Evolutionary conservation across 2,329 filamentous ascomycete genomes (phyloP), one percentile per base, ranked within the genome.

Genomic region (Fusarium mangiferae): DNA sequence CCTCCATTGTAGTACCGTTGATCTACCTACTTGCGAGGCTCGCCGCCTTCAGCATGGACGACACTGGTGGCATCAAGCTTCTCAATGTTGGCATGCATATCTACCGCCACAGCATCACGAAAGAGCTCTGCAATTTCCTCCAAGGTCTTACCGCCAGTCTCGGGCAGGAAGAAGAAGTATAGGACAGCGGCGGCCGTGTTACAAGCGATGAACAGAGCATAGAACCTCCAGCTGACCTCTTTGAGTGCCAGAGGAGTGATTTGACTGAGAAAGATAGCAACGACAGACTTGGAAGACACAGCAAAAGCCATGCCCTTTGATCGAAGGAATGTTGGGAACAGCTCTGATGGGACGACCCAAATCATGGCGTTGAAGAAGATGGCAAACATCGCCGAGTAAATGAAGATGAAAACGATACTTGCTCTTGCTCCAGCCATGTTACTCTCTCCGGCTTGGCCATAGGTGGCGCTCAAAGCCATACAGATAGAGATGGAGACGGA

Each of bases 1-100:
- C 18, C 18, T 9, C 9, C 7, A 13, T 9, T 17, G 18, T 38
- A 28, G 3, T 10, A 2, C 3, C 5, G 17, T 7, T 30, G 9
- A 10, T 26, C 5, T 26, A 22, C 18, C 49, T 54, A 54, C 24
- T 22, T 38, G 18, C 9, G 13, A 28, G 18, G 10, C 17, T 36
- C 48, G 3, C 17, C 14, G 11, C 22, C 30, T 35, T 6, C 3
- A 2, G 8, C 45, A n/a, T 52, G 30, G 14, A 26, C 17, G 5
- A 26, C 12, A 3, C n/a, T 20, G n/a, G 30, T 36, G 26, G 12
- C 18, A 52, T 36, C 17, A 35, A 51, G 17, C 30, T 52, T 52
- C 12, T 35, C 12, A 26, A 36, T 20, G 11, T 52, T 36, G 3
- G 48, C 22, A 52, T 26, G 3, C 12, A 51, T 51, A 26, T 51